Evolutionary conservation across 1,284 basidiomycete species (phyloP).

Genomic region (Cystobasidium pallidum): DNA sequence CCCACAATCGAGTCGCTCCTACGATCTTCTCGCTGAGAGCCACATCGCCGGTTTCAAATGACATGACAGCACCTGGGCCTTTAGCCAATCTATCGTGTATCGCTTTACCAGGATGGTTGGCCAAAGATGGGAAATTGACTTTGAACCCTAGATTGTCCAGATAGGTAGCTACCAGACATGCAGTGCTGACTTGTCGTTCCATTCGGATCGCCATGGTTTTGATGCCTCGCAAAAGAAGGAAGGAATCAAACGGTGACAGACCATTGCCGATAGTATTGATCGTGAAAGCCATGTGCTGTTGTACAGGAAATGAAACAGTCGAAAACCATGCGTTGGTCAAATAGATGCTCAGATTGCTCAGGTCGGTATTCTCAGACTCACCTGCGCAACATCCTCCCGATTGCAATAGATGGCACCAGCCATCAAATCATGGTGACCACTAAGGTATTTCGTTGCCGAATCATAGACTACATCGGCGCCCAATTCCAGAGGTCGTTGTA

Average conservation of each 20-base stretch:
- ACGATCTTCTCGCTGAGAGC: conserved; percentile 89
- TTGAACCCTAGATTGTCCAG: conserved; percentile 84
- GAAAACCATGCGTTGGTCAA: too few relatives aligned
- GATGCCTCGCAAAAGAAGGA: conserved; percentile 90
- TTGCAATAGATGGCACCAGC: conserved; percentile 92
- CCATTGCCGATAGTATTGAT: conserved; percentile 99
- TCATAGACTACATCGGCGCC: conserved; percentile 98
- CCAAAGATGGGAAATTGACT: conserved; percentile 91
- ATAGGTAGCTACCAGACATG: conserved; percentile 83
- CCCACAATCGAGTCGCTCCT: conserved; percentile 89
- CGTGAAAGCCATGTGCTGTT: conserved; percentile 80
- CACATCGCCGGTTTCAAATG: conserved; percentile 92
- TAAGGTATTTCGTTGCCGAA: conserved; percentile 96
- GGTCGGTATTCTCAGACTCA: conserved; percentile 53
- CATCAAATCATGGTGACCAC: conserved; percentile 99
- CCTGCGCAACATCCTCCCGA: conserved; percentile 85
- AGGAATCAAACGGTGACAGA: conserved; percentile 91
- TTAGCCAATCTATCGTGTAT: conserved; percentile 85
- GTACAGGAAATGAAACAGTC: conserved; percentile 8
- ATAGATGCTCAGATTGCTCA: too few relatives aligned
- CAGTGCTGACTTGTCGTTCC: conserved; percentile 87
- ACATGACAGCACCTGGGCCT: conserved; percentile 91
- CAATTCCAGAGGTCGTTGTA: conserved; percentile 92
- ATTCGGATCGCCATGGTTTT: conserved; percentile 97
- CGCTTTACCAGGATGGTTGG: conserved; percentile 78